Conservation (phyloP, 805 yeast species). For the Sungouiella thailandica region DNA sequence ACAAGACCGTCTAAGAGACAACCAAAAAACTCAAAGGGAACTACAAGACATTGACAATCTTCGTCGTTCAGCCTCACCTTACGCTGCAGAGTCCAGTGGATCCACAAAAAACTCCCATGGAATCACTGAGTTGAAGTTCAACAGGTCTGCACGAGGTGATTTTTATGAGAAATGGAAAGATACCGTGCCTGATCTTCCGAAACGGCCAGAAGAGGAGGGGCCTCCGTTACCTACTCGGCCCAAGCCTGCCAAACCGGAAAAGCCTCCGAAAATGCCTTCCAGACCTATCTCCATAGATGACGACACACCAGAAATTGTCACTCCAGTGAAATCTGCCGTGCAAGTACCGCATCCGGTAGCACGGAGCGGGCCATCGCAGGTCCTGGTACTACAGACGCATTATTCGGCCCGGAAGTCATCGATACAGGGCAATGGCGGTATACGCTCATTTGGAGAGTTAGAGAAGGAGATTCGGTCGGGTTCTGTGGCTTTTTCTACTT, state of each 20-base stretch:
- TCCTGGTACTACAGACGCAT: not conserved
- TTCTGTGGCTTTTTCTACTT: not conserved
- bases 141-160: constrained; percentile 8
- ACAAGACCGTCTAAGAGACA: constrained; percentile 30
- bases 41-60: constrained; percentile 28
- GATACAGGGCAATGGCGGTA: too few species aligned
- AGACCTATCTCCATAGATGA: not conserved
- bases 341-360: not conserved
- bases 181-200: constrained; percentile 1
- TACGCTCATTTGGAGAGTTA: not conserved
- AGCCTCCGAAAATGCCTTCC: constrained; percentile 3
- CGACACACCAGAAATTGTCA: constrained; percentile 4
- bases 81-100: not conserved
- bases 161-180: constrained; percentile 6
- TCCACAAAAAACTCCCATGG: constrained; percentile 4
- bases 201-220: constrained; percentile 9
- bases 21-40: constrained; percentile 29
- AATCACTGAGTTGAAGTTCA: constrained; percentile 13
- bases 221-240: constrained; percentile 12
- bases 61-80: not conserved
- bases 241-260: constrained; percentile 5
- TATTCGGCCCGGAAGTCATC: not conserved
- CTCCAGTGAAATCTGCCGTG: not conserved
- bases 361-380: not conserved
- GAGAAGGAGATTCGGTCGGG: not conserved